Percentiles rank a stretch among this genome's conserved stretches.
Evolutionary conservation across 2,329 filamentous ascomycete genomes (phyloP).

Genomic region (Hypoxylon sp.): DNA sequence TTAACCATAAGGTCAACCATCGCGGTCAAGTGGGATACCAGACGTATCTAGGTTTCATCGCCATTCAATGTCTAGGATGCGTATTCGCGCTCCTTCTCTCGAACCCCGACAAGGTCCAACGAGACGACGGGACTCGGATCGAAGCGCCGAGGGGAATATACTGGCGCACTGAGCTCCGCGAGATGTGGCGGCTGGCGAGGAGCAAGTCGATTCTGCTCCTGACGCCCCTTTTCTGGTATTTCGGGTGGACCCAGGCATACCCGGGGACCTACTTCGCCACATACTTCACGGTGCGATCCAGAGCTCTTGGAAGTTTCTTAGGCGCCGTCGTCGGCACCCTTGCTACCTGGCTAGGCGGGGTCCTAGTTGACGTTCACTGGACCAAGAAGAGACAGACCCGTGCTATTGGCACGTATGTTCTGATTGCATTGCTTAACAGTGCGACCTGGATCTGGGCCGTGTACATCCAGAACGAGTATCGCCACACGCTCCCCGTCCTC

Average conservation of each 20-base stretch:
- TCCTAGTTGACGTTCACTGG: conserved; percentile 56
- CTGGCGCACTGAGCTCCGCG: conserved; percentile 51
- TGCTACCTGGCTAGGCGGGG: conserved; percentile 54
- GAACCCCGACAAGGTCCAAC: conserved; percentile 71
- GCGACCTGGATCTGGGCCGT: conserved; percentile 62
- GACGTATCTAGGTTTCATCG: conserved; percentile 78
- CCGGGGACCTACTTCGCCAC: conserved; percentile 57
- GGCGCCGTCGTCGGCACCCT: conserved; percentile 56
- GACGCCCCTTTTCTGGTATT: conserved; percentile 54
- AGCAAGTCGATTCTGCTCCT: conserved; percentile 55
- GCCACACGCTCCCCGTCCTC: conserved; percentile 55
- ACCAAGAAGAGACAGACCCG: conserved; percentile 55
- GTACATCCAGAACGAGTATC: conserved; percentile 61
- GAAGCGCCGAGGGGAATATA: conserved; percentile 44
- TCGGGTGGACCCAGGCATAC: conserved; percentile 56
- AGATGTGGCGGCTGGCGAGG: conserved; percentile 54
- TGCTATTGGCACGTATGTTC: conserved; percentile 55
- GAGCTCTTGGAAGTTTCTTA: conserved; percentile 54
- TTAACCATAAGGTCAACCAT: conserved; percentile 68
- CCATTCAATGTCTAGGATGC: conserved; percentile 73
- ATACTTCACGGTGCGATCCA: conserved; percentile 58
- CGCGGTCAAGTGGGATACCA: conserved; percentile 73
- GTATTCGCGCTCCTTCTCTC: conserved; percentile 74
- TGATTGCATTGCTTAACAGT: conserved; percentile 58
- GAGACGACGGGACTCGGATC: conserved; percentile 74